phyloP scores from a whole-genome alignment of 2,329 filamentous ascomycete species.

The Apiospora sp. region DNA sequence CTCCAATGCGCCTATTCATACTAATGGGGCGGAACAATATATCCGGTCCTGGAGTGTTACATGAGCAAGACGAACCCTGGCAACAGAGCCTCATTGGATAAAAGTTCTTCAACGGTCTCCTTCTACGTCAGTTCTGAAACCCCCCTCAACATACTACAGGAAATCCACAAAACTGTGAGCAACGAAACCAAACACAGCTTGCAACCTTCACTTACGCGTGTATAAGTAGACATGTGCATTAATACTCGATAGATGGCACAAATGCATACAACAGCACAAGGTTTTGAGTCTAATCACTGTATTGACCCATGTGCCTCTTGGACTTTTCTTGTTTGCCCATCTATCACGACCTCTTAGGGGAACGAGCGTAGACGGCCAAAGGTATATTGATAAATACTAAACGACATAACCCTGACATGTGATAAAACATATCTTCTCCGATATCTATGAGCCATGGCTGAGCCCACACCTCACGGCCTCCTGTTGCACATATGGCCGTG shows the following conservation, averaged over 20 bases:
- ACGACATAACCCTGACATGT: not conserved
- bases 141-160: not conserved
- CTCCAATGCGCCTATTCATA: not conserved
- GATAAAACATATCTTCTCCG: not conserved
- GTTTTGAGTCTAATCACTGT: not conserved
- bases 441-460: not conserved
- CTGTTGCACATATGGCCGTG: not conserved
- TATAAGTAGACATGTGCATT: not conserved
- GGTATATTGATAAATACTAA: not conserved
- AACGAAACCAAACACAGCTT: not conserved
- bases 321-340: not conserved
- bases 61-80: not conserved
- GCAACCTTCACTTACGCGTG: not conserved
- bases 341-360: not conserved
- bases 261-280: not conserved
- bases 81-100: not conserved
- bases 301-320: constrained; percentile 25
- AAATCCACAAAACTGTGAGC: not conserved
- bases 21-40: not conserved
- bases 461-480: not conserved
- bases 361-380: not conserved
- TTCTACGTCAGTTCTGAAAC: not conserved
- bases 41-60: not conserved
- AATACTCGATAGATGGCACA: not conserved
- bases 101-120: not conserved